phyloP scores from a whole-genome alignment of 2,329 filamentous ascomycete genomes.

The Pseudocercospora pini-densiflorae region DNA sequence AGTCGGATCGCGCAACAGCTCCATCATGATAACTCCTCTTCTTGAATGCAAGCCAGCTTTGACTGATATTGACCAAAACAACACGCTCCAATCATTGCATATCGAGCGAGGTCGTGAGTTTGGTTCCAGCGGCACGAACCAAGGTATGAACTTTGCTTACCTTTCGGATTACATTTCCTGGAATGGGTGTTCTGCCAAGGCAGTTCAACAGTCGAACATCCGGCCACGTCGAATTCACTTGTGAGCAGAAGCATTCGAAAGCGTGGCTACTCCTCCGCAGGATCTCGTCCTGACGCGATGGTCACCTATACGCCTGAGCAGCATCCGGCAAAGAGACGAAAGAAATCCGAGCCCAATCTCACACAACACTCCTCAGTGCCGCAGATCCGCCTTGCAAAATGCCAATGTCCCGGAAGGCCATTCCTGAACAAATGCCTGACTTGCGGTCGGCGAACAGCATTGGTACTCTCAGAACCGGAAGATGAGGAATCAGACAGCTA shows the following conservation, averaged over 20 bases:
- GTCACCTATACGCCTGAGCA: background rate
- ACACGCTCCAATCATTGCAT: background rate
- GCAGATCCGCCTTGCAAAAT: background rate
- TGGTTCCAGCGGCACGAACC: background rate
- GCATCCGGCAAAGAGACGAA: background rate
- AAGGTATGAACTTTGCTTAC: background rate
- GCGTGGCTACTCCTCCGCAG: background rate
- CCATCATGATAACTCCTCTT: background rate
- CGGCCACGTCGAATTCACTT: background rate
- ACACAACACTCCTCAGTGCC: background rate
- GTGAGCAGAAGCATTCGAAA: background rate
- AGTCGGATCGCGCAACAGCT: background rate
- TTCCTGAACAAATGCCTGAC: background rate
- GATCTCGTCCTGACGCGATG: background rate
- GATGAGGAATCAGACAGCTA: background rate
- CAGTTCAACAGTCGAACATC: background rate
- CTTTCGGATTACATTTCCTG: background rate
- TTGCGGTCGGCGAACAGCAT: background rate
- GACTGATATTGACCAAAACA: background rate
- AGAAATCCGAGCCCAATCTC: background rate
- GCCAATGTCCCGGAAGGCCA: background rate
- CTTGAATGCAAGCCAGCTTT: background rate
- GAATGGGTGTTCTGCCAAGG: background rate
- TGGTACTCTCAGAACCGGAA: background rate
- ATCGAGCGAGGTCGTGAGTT: background rate